Evolutionary conservation across 177 flowering plant genomes (phyloP).

Genomic region (Vitis hybrid): DNA sequence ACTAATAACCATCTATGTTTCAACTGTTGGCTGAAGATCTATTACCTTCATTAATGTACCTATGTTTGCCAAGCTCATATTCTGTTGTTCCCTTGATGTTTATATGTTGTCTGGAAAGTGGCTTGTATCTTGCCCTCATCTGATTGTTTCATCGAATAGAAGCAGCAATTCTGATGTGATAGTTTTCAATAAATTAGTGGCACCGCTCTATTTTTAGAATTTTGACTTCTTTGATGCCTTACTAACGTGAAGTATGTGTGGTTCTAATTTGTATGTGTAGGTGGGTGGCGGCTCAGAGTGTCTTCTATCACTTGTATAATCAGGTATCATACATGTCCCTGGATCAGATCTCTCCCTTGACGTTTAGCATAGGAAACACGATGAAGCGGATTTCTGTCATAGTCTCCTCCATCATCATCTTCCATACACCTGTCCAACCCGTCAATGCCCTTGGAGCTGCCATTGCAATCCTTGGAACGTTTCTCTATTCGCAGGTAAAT

Average conservation of each 20-base stretch:
- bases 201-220: no score
- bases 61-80: background rate
- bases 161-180: background rate
- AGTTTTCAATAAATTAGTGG: background rate
- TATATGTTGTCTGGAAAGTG: background rate
- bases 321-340: conserved; percentile 60
- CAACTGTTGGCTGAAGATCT: no score
- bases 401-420: conserved; percentile 48
- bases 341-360: conserved; percentile 51
- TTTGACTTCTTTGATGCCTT: background rate
- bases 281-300: conserved; percentile 56
- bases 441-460: conserved; percentile 44
- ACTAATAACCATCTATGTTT: no score
- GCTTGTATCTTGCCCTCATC: background rate
- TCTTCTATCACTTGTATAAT: conserved; percentile 54
- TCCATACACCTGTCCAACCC: conserved; percentile 44
- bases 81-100: background rate
- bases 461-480: conserved; percentile 52
- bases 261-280: conserved; percentile 16
- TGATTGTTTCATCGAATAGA: background rate
- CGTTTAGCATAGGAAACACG: conserved; percentile 54
- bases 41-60: background rate
- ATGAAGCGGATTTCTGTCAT: conserved; percentile 54
- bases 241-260: conserved; percentile 11
- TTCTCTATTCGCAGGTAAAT: conserved; percentile 53